Conservation (phyloP, 495 filamentous ascomycete genomes). For the Pyrenula aspistea region DNA sequence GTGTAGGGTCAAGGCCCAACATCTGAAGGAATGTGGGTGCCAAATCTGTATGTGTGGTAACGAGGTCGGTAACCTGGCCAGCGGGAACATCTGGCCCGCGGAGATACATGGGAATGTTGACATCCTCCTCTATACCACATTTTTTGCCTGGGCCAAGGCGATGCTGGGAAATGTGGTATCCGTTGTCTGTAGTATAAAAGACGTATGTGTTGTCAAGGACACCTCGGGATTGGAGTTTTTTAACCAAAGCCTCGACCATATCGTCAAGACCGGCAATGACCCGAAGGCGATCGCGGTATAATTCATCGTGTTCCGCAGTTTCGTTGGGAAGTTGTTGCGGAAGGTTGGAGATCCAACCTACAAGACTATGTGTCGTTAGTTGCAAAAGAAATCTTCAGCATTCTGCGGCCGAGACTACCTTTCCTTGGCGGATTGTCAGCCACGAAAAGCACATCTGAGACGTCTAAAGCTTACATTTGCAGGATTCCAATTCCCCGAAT, state of each 20-base stretch:
- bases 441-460: too few relatives aligned
- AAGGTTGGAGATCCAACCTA: conserved; percentile 48
- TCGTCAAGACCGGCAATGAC: conserved; percentile 60
- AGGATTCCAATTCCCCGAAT: background rate
- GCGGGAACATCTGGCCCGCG: conserved; percentile 44
- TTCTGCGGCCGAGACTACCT: too few relatives aligned
- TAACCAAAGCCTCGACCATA: conserved; percentile 46
- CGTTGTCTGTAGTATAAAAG: conserved; percentile 64
- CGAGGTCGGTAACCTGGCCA: conserved; percentile 32
- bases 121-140: conserved; percentile 62
- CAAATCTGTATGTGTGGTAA: conserved; percentile 59
- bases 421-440: too few relatives aligned
- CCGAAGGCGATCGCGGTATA: conserved; percentile 51
- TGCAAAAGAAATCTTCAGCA: too few relatives aligned
- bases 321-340: conserved; percentile 37
- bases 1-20: background rate
- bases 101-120: conserved; percentile 54
- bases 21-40: conserved; percentile 48
- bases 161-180: conserved; percentile 66
- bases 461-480: background rate
- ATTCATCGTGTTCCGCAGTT: conserved; percentile 55
- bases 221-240: conserved; percentile 33
- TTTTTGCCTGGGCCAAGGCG: conserved; percentile 60
- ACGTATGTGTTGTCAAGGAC: conserved; percentile 58
- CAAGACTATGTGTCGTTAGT: conserved; percentile 14